These are phyloP conservation scores for Chlorencoelia australis DNA, from an alignment of 2,329 filamentous ascomycete species.

Conservation along the genomic window DNA sequence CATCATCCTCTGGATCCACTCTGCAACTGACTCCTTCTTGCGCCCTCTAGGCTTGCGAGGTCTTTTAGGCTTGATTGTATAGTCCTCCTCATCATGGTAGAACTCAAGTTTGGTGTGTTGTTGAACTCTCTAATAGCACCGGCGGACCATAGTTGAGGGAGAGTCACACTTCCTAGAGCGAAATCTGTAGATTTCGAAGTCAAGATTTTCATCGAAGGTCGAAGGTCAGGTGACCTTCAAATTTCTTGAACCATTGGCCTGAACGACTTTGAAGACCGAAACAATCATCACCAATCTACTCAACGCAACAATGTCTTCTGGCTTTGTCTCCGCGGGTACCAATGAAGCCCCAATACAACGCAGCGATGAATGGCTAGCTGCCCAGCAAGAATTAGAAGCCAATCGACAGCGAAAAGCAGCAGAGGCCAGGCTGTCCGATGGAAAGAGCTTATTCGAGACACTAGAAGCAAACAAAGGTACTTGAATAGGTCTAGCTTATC, in stretches of 20 bases:
- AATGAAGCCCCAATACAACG: constrained; percentile 34
- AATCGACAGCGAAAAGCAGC: constrained; percentile 22
- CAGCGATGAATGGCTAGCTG: constrained; percentile 26
- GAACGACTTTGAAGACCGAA: too few relatives aligned
- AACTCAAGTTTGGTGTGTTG: too few relatives aligned
- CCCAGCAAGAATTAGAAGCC: constrained; percentile 30
- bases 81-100: background rate
- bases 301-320: constrained; percentile 31
- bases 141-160: too few relatives aligned
- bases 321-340: constrained; percentile 42
- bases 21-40: too few relatives aligned
- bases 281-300: background rate
- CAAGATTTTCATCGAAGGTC: too few relatives aligned
- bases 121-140: too few relatives aligned
- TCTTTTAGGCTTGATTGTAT: background rate
- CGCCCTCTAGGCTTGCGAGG: background rate
- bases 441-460: constrained; percentile 60
- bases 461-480: constrained; percentile 74
- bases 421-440: constrained; percentile 33
- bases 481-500: constrained; percentile 5
- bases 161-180: too few relatives aligned
- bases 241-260: too few relatives aligned
- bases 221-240: too few relatives aligned
- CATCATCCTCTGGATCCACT: too few relatives aligned
- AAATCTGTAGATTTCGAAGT: too few relatives aligned